Percentiles rank a stretch among this genome's conserved stretches.
Evolutionary conservation across 768 basidiomycete genomes (phyloP).

Genomic region (Exidia glandulosa): DNA sequence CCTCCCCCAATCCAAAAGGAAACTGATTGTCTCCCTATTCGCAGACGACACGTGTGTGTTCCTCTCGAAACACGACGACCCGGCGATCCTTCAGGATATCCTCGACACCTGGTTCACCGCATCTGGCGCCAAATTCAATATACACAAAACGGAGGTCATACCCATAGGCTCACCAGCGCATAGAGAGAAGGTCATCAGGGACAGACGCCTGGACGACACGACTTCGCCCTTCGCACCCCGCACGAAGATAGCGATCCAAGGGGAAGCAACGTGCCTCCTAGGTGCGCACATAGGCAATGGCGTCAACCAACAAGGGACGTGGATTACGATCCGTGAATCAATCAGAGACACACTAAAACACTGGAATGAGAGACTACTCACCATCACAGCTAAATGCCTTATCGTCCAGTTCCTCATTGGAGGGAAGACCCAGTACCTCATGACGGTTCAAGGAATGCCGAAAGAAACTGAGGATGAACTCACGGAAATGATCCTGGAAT

Average conservation of each 20-base stretch:
- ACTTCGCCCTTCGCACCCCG: slow-evolving; percentile 5
- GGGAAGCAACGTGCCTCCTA: slow-evolving; percentile 18
- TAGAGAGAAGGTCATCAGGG: slow-evolving; percentile 7
- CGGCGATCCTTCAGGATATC: slow-evolving; percentile 13
- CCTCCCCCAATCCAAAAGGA: slow-evolving; percentile 7
- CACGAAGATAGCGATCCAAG: slow-evolving; percentile 20
- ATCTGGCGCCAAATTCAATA: slow-evolving; percentile 31
- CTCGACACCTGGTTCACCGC: slow-evolving; percentile 29
- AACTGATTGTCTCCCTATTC: slow-evolving; percentile 24
- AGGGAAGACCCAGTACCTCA: slow-evolving; percentile 24
- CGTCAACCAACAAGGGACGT: slow-evolving; percentile 10
- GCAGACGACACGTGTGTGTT: slow-evolving; percentile 31
- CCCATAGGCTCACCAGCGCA: slow-evolving; percentile 18
- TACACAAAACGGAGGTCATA: slow-evolving; percentile 27
- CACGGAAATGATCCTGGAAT: slow-evolving; percentile 11
- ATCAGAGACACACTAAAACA: slow-evolving; percentile 10
- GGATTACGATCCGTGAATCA: slow-evolving; percentile 19
- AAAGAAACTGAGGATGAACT: slow-evolving; percentile 11
- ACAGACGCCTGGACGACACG: too few relatives aligned
- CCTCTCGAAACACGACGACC: slow-evolving; percentile 20
- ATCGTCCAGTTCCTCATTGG: slow-evolving; percentile 19
- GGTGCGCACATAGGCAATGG: slow-evolving; percentile 24
- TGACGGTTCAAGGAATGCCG: slow-evolving; percentile 28
- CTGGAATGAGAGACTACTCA: slow-evolving; percentile 21
- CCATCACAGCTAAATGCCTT: slow-evolving; percentile 16